Base-by-base conservation (phyloP, 2,329 filamentous ascomycete genomes). In the Pseudonectria foliicola region DNA sequence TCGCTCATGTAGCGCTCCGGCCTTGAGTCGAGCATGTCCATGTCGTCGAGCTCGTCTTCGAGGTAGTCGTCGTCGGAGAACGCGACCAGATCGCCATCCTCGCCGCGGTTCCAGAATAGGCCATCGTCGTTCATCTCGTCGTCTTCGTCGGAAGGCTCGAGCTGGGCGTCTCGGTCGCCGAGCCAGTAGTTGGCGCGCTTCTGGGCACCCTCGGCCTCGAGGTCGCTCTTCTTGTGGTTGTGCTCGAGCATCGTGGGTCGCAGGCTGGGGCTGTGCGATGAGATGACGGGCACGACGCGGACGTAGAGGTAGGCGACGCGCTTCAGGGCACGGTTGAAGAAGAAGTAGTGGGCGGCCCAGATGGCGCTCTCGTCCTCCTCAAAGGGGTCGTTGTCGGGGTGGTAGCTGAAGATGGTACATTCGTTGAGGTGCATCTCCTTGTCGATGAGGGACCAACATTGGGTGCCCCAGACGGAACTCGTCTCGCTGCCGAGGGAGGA, bases 281-380 rank as follows among this genome's bases (percentile, higher is more conserved):
- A 84, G 53, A 84, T 80, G 48, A 82, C 82, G 39, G 77, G 90
- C 29, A 95, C 77, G n/a, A 86, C 89, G 42, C 90, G 82, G 29
- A 95, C 76, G 54, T 95, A 93, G 29, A 98, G 67, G 58, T 98
- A 98, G 41, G 87, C 89, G 13, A 98, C 90, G 27, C 92, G 80
- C 67, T 96, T 96, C 55, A 82, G 75, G 16, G 80, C 71, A 53
- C 90, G 90, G 69, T 94, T 95, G 73, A 95, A 96, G 61, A 96
- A 94, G 68, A 98, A 95, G 62, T 94, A 95, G 60, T 96, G 89
- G 43, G 89, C 73, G 32, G 85, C 88, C 90, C 90, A 98, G 43
- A 98, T 89, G 8, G 89, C 83, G 42, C 86, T 85, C 54, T 95
- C 88, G 42, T 94, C 89, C 44, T 88, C 88, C 50, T 89, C 83